Base-by-base conservation (phyloP, 2,329 filamentous ascomycete genomes). In the Rhinocladiella similis region DNA sequence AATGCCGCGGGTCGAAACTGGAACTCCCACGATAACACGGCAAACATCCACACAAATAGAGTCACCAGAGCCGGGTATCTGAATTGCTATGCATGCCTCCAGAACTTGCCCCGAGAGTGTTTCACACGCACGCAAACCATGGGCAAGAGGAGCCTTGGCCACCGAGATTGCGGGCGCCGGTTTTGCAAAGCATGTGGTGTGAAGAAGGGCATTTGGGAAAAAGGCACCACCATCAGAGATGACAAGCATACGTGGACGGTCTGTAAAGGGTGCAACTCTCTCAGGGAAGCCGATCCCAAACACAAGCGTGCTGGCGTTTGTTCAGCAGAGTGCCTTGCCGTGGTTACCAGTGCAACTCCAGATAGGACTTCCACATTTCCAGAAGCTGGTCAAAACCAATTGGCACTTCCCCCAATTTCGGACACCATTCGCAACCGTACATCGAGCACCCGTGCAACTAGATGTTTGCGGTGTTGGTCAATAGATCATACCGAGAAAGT, bases 71-170 rank as follows among this genome's bases (percentile, higher is more conserved):
- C 16, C 22, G 57, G 12, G 36, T 36, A 4, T 12, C 42, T 62
- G 20, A 59, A 59, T 29, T 67, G 66, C 43, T 66, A 65, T 56
- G 42, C 54, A n/a, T 67, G 66, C 47, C 54, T 67, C 14, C 54
- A 50, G 9, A 38, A n/a, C 18, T 41, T 64, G 20, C 57, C 53
- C 14, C 33, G 38, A 14, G 27, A 41, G 12, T 41, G 53, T 14
- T 68, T 66, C 52, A 53, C 55, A 5, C 47, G 53, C 25, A 49
- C 54, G 1, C 65, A 67, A 42, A 48, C 39, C 20, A 63, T 46
- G 16, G 50, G 58, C 2, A 57, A 50, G 2, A 59, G 62, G 19
- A 59, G 50, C 27, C 62, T 59, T n/a, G 63, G 65, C 2, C 61
- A 66, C 49, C 47, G 25, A 4, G 54, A 66, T 38, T 52, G 50